Percentiles rank a stretch among this genome's conserved stretches.
phyloP scores from a whole-genome alignment of 2,329 filamentous ascomycete genomes.

The Lecanicillium sp. region DNA sequence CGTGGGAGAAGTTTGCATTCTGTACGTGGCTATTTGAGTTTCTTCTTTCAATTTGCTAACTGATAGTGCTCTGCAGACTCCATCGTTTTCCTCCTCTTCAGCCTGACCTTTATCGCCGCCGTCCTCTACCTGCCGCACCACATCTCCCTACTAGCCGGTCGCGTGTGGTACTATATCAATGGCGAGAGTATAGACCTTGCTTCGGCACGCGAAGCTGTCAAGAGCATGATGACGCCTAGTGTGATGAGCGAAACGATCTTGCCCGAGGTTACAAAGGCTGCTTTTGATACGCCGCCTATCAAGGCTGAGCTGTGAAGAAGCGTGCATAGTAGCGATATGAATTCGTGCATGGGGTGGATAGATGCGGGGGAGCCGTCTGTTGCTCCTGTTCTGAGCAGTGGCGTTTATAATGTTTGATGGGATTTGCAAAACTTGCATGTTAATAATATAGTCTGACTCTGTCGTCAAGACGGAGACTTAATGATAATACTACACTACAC shows the following conservation, averaged over 20 bases:
- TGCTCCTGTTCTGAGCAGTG: too few species aligned
- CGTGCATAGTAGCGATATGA: not conserved
- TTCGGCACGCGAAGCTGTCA: constrained; percentile 23
- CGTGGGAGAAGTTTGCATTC: constrained; percentile 93
- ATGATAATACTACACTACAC: constrained; percentile 6
- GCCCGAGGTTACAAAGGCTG: constrained; percentile 15
- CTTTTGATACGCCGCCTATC: constrained; percentile 16
- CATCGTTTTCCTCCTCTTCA: constrained; percentile 80
- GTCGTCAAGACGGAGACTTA: not conserved
- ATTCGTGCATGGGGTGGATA: too few species aligned
- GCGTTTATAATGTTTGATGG: too few species aligned
- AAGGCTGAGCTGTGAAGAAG: constrained; percentile 24
- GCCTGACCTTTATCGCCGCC: constrained; percentile 76
- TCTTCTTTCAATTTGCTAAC: constrained; percentile 41
- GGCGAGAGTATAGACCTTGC: constrained; percentile 60
- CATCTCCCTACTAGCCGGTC: constrained; percentile 69
- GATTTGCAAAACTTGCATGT: too few species aligned
- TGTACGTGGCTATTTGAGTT: constrained; percentile 68
- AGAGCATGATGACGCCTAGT: constrained; percentile 15
- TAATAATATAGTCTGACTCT: too few species aligned
- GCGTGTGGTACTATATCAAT: constrained; percentile 90
- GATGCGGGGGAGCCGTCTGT: too few species aligned
- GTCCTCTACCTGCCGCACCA: constrained; percentile 93
- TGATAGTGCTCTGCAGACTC: constrained; percentile 59
- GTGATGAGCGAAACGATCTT: constrained; percentile 19